Conservation (phyloP, 2,329 filamentous ascomycete species). For the Phaeosphaeria sp. region DNA sequence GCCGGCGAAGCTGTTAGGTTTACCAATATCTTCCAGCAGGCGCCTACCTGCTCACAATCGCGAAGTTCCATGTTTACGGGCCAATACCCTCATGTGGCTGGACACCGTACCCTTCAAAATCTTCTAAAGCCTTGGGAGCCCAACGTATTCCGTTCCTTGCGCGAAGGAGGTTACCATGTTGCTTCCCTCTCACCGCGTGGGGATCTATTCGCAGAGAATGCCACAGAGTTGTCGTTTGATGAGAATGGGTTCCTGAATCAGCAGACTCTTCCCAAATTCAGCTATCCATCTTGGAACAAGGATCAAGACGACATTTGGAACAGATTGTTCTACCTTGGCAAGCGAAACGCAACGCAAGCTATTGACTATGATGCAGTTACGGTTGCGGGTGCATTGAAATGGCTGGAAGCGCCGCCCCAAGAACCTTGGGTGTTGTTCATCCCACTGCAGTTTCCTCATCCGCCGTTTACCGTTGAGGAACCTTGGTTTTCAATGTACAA, state of each 20-base stretch:
- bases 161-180: slow-evolving; percentile 56
- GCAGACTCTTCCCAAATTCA: slow-evolving; percentile 1
- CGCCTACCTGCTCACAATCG: slow-evolving; percentile 56
- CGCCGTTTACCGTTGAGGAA: slow-evolving; percentile 57
- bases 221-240: slow-evolving; percentile 54
- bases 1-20: slow-evolving; percentile 48
- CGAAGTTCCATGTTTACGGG: slow-evolving; percentile 58
- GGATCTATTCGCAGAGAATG: slow-evolving; percentile 52
- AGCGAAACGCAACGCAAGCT: slow-evolving; percentile 46
- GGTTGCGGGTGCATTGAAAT: slow-evolving; percentile 51
- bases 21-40: slow-evolving; percentile 56
- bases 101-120: slow-evolving; percentile 56
- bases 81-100: slow-evolving; percentile 54
- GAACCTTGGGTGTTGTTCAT: slow-evolving; percentile 53
- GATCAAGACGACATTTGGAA: slow-evolving; percentile 46
- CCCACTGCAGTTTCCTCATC: slow-evolving; percentile 55
- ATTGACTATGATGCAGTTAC: slow-evolving; percentile 56
- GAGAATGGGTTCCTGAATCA: slow-evolving; percentile 55
- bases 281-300: slow-evolving; percentile 3
- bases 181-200: slow-evolving; percentile 54
- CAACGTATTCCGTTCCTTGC: slow-evolving; percentile 54
- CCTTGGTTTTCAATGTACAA: slow-evolving; percentile 58
- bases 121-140: slow-evolving; percentile 59
- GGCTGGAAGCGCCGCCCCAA: slow-evolving; percentile 53
- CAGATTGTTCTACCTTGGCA: slow-evolving; percentile 52